phyloP scores from a whole-genome alignment of 306 rosid genomes.

The Phaseolus lunatus region DNA sequence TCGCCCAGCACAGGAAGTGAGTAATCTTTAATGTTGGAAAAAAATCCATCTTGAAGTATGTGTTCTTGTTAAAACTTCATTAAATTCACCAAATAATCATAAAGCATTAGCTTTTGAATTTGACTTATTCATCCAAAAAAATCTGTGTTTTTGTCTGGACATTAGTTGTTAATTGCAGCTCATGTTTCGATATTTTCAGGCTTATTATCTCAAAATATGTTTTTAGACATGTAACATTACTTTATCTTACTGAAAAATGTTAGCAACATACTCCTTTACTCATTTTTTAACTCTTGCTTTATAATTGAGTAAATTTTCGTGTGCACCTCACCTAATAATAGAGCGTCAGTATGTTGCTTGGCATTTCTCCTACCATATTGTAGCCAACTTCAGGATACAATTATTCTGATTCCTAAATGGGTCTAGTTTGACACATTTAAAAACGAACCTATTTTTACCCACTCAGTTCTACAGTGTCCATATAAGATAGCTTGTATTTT shows the following conservation, averaged over 20 bases:
- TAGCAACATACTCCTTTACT: not conserved
- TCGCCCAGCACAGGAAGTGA: slow-evolving; percentile 73
- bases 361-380: not conserved
- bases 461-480: not conserved
- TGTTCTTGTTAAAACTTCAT: slow-evolving; percentile 17
- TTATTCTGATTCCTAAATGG: slow-evolving; percentile 5
- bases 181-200: not conserved
- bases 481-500: not conserved
- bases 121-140: slow-evolving; percentile 19
- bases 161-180: slow-evolving; percentile 28
- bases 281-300: not conserved
- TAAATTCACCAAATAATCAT: not conserved
- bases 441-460: slow-evolving; percentile 5
- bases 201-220: slow-evolving; percentile 2
- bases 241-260: not conserved
- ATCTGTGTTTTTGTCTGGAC: not conserved
- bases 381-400: slow-evolving; percentile 13
- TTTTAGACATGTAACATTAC: slow-evolving; percentile 19
- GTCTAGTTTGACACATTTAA: slow-evolving; percentile 13
- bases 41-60: slow-evolving; percentile 26
- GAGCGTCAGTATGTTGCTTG: not conserved
- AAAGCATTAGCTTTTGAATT: slow-evolving; percentile 29
- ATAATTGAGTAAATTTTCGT: not conserved
- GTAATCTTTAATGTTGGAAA: not conserved
- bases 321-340: not conserved